phyloP scores from a whole-genome alignment of 371 early-diverging fungal species.

The Neoconidiobolus thromboides region DNA sequence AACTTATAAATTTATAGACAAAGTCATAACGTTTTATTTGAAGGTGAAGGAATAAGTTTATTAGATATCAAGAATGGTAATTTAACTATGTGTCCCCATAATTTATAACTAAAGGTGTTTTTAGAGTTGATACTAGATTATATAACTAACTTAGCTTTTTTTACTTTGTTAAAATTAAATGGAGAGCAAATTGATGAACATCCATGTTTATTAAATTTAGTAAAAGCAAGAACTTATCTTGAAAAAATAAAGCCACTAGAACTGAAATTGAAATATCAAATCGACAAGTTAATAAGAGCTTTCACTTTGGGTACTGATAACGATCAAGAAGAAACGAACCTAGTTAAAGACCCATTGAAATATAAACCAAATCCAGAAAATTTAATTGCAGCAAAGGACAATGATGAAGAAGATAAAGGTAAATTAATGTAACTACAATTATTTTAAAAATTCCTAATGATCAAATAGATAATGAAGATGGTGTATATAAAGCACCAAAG shows the following conservation, averaged over 20 bases:
- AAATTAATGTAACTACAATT: background rate
- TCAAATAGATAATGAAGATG: constrained; percentile 22
- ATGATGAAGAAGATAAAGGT: constrained; percentile 14
- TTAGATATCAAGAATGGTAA: too few relatives aligned
- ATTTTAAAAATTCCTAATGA: constrained; percentile 23
- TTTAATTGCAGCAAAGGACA: constrained; percentile 26
- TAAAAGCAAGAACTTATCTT: constrained; percentile 62
- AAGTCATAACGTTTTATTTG: too few relatives aligned
- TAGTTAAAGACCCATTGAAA: too few relatives aligned
- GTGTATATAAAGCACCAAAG: constrained; percentile 70
- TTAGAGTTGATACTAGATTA: constrained; percentile 55
- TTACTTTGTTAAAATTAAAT: constrained; percentile 51
- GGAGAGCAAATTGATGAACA: constrained; percentile 43
- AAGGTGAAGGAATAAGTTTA: too few relatives aligned
- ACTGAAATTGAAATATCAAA: constrained; percentile 83
- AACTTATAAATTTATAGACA: too few relatives aligned
- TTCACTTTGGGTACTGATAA: constrained; percentile 28
- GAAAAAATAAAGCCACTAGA: constrained; percentile 91
- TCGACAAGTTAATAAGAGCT: constrained; percentile 79
- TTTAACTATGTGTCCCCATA: too few relatives aligned
- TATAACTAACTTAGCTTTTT: constrained; percentile 50
- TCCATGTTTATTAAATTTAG: constrained; percentile 41
- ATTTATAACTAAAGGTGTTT: background rate
- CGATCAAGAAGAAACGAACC: too few relatives aligned
- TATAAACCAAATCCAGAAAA: constrained; percentile 10